Conservation (phyloP, 2,329 filamentous ascomycete genomes). For the Ceratocystis huliohia region DNA sequence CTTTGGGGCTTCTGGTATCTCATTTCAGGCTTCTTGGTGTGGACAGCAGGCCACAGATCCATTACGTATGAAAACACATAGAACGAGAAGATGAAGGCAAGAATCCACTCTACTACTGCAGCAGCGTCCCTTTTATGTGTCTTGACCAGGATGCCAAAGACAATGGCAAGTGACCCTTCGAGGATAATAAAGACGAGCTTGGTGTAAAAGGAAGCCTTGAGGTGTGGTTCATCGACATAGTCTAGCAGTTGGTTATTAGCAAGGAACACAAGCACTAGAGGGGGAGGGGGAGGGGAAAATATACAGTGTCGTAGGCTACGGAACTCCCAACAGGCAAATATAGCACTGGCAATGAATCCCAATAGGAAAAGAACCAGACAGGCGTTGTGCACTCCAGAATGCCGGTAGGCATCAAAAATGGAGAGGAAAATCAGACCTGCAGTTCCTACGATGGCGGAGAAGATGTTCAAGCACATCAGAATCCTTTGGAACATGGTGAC, state of each 20-base stretch:
- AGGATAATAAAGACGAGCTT: slow-evolving; percentile 76
- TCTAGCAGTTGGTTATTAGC: slow-evolving; percentile 30
- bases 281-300: slow-evolving; percentile 24
- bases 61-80: slow-evolving; percentile 80
- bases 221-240: slow-evolving; percentile 60
- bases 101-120: slow-evolving; percentile 66
- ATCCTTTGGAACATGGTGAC: slow-evolving; percentile 48
- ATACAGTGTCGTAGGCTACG: slow-evolving; percentile 64
- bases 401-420: slow-evolving; percentile 68
- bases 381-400: slow-evolving; percentile 55
- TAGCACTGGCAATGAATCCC: slow-evolving; percentile 72
- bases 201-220: slow-evolving; percentile 71
- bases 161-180: slow-evolving; percentile 60
- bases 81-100: slow-evolving; percentile 75
- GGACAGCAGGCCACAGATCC: slow-evolving; percentile 69
- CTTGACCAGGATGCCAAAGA: slow-evolving; percentile 51
- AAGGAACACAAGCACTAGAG: not conserved
- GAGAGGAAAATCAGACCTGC: slow-evolving; percentile 68
- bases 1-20: not conserved
- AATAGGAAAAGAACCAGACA: slow-evolving; percentile 75
- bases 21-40: slow-evolving; percentile 36
- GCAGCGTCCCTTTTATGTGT: slow-evolving; percentile 40
- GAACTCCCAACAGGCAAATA: slow-evolving; percentile 86
- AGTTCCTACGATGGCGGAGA: slow-evolving; percentile 62
- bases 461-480: slow-evolving; percentile 47